Base-by-base conservation (phyloP, 2,329 filamentous ascomycete species). In the Aspergillus pseudoviridinutans region DNA sequence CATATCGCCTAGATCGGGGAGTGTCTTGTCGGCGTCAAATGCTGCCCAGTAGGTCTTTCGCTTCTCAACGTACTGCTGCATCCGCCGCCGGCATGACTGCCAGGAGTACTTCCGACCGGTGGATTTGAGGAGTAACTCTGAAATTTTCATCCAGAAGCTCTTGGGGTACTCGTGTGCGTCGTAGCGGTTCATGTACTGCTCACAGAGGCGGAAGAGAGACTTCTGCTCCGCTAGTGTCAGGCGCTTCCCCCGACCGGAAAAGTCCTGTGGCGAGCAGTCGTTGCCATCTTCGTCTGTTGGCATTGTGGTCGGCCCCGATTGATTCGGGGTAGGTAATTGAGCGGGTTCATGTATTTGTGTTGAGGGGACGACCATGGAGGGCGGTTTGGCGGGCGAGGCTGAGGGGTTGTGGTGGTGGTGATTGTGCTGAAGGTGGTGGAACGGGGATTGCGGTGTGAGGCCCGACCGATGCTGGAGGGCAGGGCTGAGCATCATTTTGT, bases 41-140 rank as follows among this genome's bases (percentile, higher is more conserved):
- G 54, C 50, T 4, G 51, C 53, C 47, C 56, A 61, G 27, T 51
- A 61, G 20, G 55, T 28, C 41, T 53, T 56, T 8, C 60, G 56
- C 29, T 64, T 59, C n/a, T 41, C 28, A 28, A 66, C 55, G 42
- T 61, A 58, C 20, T 59, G 57, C 2, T 47, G 49, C 32, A 70
- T 67, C 22, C 64, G 64, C 25, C 67, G 65, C 5, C 63, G 66
- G 44, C 68, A 70, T 3, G 68, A 70, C 38, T 66, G 64, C 66
- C 67, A 68, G 0, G 68, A 69, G 41, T 70, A 70, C 10, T 54
- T 44, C n/a, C 68, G 66, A 32, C 61, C 61, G 12, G 63, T 65
- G 42, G 50, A 27, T 28, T 49, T 38, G 12, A 58, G 52, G 3
- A 69, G 57, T 2, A 51, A 27, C 5, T 51, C 38, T 4, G 68